Percentiles rank a stretch among this genome's conserved stretches.
Evolutionary conservation across 2,329 filamentous ascomycete species (phyloP).

Genomic region (Hypoxylon rubiginosum): DNA sequence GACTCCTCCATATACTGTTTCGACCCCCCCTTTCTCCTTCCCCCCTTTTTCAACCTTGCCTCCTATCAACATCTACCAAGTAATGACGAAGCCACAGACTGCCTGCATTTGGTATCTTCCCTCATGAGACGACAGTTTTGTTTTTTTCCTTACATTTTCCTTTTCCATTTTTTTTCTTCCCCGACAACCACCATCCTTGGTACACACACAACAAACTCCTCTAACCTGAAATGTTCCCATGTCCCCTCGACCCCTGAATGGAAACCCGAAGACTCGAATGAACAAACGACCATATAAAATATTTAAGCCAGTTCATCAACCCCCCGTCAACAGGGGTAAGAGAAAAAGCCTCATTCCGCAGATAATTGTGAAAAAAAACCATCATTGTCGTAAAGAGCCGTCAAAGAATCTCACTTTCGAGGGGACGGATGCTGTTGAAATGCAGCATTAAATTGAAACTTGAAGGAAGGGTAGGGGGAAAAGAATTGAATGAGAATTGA

Average conservation of each 20-base stretch:
- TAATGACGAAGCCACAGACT: slow-evolving; percentile 2
- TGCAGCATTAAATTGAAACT: not conserved
- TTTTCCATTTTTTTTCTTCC: slow-evolving; percentile 16
- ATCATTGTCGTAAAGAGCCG: slow-evolving; percentile 12
- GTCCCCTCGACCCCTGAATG: not conserved
- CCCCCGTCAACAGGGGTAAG: not conserved
- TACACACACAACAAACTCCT: slow-evolving; percentile 11
- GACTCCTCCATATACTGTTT: not conserved
- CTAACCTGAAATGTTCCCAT: slow-evolving; percentile 23
- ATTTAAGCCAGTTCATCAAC: not conserved
- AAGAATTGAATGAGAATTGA: slow-evolving; percentile 4
- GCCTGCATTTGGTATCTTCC: slow-evolving; percentile 18
- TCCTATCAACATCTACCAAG: not conserved
- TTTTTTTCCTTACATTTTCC: slow-evolving; percentile 10
- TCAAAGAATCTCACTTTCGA: not conserved
- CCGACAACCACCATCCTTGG: slow-evolving; percentile 1
- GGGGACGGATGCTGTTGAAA: not conserved
- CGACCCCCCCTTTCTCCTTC: not conserved
- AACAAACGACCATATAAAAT: slow-evolving; percentile 1
- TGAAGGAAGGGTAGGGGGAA: not conserved
- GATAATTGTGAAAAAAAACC: not conserved
- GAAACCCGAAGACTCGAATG: not conserved
- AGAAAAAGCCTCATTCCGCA: not conserved
- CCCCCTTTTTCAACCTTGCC: not conserved
- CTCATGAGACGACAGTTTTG: slow-evolving; percentile 8